phyloP scores from a whole-genome alignment of 2,329 filamentous ascomycete genomes.

The Penicillium sp. region DNA sequence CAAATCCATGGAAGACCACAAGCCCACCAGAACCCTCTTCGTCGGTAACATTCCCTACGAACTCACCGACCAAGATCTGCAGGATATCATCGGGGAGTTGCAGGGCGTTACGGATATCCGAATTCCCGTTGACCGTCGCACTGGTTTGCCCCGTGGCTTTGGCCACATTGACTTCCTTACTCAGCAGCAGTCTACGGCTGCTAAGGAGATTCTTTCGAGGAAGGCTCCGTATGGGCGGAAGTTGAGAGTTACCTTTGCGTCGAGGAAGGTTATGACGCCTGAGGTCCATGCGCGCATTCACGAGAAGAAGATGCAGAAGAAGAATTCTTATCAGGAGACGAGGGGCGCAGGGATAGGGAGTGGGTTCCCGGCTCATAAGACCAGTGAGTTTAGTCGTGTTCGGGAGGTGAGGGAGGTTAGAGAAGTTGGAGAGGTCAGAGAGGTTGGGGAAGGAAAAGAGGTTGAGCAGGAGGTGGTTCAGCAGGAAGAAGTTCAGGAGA shows the following conservation, averaged over 20 bases:
- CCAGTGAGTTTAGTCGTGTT: not conserved
- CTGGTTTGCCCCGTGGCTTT: slow-evolving; percentile 77
- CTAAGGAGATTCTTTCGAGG: slow-evolving; percentile 53
- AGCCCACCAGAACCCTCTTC: slow-evolving; percentile 65
- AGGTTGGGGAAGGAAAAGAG: not conserved
- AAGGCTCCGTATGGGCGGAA: slow-evolving; percentile 63
- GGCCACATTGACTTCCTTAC: slow-evolving; percentile 77
- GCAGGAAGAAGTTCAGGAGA: not conserved
- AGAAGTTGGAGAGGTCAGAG: not conserved
- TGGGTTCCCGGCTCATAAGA: not conserved
- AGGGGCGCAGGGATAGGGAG: not conserved
- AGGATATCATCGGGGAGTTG: slow-evolving; percentile 68
- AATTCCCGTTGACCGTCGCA: slow-evolving; percentile 75
- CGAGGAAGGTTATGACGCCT: slow-evolving; percentile 29
- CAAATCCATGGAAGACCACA: slow-evolving; percentile 16
- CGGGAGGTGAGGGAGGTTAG: not conserved
- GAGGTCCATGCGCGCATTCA: not conserved
- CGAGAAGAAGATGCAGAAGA: not conserved
- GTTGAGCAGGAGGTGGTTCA: not conserved
- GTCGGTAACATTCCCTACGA: slow-evolving; percentile 85
- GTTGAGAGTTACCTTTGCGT: slow-evolving; percentile 61
- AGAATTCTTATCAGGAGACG: no score
- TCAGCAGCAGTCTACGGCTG: slow-evolving; percentile 61
- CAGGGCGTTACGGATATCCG: slow-evolving; percentile 70
- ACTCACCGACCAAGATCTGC: slow-evolving; percentile 77